Evolutionary conservation across 202 grass and related monocot genomes (phyloP).

Genomic region (Eragrostis tef): DNA sequence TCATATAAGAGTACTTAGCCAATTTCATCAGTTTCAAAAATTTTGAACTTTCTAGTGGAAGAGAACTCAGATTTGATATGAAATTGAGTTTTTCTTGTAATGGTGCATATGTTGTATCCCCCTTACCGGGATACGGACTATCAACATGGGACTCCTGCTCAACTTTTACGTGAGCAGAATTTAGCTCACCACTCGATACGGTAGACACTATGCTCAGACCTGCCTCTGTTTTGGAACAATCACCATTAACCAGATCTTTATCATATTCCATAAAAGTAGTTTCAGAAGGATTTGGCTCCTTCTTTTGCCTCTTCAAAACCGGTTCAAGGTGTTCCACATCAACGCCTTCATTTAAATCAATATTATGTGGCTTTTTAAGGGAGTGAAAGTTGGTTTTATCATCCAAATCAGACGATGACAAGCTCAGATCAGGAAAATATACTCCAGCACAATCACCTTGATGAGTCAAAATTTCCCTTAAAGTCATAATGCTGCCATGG

Average conservation of each 20-base stretch:
- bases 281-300: constrained; percentile 44
- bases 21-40: constrained; percentile 74
- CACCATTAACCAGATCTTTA: constrained; percentile 52
- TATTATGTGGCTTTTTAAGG: constrained; percentile 57
- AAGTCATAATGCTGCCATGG: constrained; percentile 92
- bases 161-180: constrained; percentile 60
- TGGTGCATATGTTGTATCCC: constrained; percentile 43
- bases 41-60: constrained; percentile 67
- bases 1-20: constrained; percentile 70
- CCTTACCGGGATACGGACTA: constrained; percentile 43
- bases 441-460: constrained; percentile 96
- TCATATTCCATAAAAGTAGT: constrained; percentile 36
- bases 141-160: constrained; percentile 55
- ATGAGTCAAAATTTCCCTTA: constrained; percentile 98
- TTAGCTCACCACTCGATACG: constrained; percentile 44
- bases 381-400: constrained; percentile 59
- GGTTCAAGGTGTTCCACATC: constrained; percentile 58
- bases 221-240: constrained; percentile 51
- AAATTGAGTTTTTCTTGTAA: constrained; percentile 45
- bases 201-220: constrained; percentile 40
- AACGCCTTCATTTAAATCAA: constrained; percentile 83
- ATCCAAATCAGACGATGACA: constrained; percentile 60
- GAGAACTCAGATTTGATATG: constrained; percentile 40
- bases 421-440: constrained; percentile 73
- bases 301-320: constrained; percentile 72